phyloP scores from a whole-genome alignment of 495 filamentous ascomycete genomes.

The Penicillium psychrofluorescens region DNA sequence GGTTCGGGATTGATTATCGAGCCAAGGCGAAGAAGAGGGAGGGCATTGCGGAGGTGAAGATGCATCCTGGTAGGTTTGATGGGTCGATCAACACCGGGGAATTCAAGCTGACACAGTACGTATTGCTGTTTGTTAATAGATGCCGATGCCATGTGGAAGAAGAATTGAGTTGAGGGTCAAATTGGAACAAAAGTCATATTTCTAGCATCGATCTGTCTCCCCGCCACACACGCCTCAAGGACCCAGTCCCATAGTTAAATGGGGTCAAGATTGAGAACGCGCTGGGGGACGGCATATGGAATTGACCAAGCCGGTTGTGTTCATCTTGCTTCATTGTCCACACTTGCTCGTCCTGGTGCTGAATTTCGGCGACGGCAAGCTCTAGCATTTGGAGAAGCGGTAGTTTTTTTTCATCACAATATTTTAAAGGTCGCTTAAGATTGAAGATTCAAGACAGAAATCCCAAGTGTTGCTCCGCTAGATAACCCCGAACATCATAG shows the following conservation, averaged over 20 bases:
- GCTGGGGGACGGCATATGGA: conserved; percentile 30
- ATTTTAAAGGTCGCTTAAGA: no score
- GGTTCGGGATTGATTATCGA: conserved; percentile 53
- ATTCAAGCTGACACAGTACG: background rate
- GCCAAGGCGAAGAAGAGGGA: conserved; percentile 57
- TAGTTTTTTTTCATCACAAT: background rate
- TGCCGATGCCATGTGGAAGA: conserved; percentile 43
- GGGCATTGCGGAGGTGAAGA: conserved; percentile 47
- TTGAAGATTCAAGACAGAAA: no score
- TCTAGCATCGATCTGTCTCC: conserved; percentile 26
- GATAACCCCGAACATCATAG: conserved; percentile 1
- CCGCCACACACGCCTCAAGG: conserved; percentile 34
- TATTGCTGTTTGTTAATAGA: conserved; percentile 19
- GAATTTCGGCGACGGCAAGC: conserved; percentile 52
- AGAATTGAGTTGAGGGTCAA: background rate
- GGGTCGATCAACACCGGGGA: background rate
- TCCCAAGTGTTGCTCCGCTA: background rate
- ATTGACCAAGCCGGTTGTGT: conserved; percentile 20
- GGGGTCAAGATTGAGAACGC: conserved; percentile 37
- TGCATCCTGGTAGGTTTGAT: conserved; percentile 46
- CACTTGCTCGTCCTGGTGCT: conserved; percentile 52
- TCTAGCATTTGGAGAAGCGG: conserved; percentile 60
- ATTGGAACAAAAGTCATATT: conserved; percentile 1
- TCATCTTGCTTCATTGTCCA: conserved; percentile 62
- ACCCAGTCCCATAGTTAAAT: conserved; percentile 47